Conservation (phyloP, 768 basidiomycete genomes). For the Nidula microcarpa region DNA sequence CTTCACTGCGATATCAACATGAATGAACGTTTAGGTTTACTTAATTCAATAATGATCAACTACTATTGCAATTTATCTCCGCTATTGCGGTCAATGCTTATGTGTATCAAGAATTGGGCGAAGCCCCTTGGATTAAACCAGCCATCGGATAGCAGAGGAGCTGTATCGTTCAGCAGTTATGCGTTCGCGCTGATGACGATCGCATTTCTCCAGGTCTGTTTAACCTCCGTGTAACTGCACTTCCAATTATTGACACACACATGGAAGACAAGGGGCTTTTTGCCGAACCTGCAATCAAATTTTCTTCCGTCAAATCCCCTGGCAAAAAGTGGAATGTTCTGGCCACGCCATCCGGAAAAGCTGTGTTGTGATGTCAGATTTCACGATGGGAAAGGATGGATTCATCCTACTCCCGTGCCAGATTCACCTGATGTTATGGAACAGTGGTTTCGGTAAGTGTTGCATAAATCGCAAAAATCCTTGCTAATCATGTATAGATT, state of each 20-base stretch:
- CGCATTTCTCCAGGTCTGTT: constrained; percentile 50
- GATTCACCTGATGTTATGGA: constrained; percentile 18
- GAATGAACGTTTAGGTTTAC: constrained; percentile 56
- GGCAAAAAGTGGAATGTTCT: constrained; percentile 1
- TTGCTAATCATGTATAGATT: constrained; percentile 27
- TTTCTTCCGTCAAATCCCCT: constrained; percentile 8
- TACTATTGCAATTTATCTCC: constrained; percentile 47
- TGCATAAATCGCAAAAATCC: constrained; percentile 1
- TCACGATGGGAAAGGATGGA: background rate
- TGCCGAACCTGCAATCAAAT: constrained; percentile 53
- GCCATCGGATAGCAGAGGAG: constrained; percentile 18
- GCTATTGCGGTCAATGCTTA: constrained; percentile 38
- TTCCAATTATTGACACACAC: background rate
- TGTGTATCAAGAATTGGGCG: constrained; percentile 59
- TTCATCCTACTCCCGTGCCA: background rate
- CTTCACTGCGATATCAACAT: constrained; percentile 55
- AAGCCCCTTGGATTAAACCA: constrained; percentile 47
- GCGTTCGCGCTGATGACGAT: constrained; percentile 59
- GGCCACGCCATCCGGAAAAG: background rate
- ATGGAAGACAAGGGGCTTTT: constrained; percentile 32
- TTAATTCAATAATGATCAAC: constrained; percentile 48
- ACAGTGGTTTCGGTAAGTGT: constrained; percentile 41
- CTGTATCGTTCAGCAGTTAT: constrained; percentile 57
- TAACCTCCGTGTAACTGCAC: background rate
- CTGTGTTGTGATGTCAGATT: constrained; percentile 26